Evolutionary conservation across 306 rosid species (phyloP), one percentile per base, ranked within the genome.

Genomic region (Prunus kanzakura): DNA sequence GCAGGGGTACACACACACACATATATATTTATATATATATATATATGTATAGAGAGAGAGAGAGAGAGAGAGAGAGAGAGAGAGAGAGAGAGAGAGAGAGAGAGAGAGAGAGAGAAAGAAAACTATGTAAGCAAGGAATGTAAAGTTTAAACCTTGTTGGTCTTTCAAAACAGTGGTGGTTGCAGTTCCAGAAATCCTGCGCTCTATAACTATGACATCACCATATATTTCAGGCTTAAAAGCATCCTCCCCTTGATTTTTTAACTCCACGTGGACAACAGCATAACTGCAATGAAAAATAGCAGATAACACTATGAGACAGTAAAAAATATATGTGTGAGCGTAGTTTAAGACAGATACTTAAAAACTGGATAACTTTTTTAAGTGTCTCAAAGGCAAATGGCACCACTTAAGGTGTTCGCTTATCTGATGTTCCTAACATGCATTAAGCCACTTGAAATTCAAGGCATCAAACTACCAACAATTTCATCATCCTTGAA

Each of bases 201-300:
- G 93, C 71, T 95, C 97, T 56, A 95, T 77, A 69, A 72, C 87
- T 75, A 95, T 90, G 71, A 72, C 77, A 69, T 83, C 84, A 11
- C 98, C 97, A 75, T 85, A 95, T 74, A 84, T 52, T 70, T 86
- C 88, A 35, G 87, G 91, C 91, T 90, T 95, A 64, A 95, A 92
- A 80, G 98, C 96, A 85, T 90, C 97, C 66, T 88, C 97, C 58
- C 98, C 98, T 79, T 83, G 85, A 81, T 92, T 95, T 78, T 84
- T 87, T 65, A 95, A 78, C 76, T 89, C 97, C 35, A 95, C 96
- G 41, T 80, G 90, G 79, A 95, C 84, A 63, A 88, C 76, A 49
- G 98, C 96, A 68, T 79, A 73, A 79, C 98, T 95, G 84, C 85
- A 80, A 64, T 23, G 6, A 84, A 80, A 67, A 79, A 72, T 11